Base-by-base conservation (phyloP, 2,329 filamentous ascomycete species). In the Cercospora zeae-maydis region DNA sequence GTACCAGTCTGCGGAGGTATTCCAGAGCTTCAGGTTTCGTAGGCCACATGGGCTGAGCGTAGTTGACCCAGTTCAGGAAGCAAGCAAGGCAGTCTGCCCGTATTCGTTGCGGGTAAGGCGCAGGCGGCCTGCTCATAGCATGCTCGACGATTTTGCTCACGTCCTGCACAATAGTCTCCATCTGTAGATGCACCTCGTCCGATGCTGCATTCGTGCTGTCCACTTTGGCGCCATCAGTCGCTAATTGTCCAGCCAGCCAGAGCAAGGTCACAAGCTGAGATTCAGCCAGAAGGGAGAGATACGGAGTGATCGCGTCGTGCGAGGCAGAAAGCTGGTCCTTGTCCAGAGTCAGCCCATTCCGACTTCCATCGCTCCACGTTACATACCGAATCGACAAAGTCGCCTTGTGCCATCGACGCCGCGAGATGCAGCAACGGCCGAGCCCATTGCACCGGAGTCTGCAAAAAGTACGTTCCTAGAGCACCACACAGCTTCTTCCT, bases 401-500 rank as follows among this genome's bases (percentile, higher is more conserved):
- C 59, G 21, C 69, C 71, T 39, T 69, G 65, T 36, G 68, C 68
- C 55, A 75, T 66, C 1, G 70, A 72, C 2, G 64, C 59, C 5
- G 70, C 70, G 9, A 74, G 60, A 53, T 74, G 71, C 47, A 69
- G 63, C 34, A 92, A 75, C 65, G 87, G 90, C 56, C 78, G 78
- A n/a, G 81, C 79, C 89, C 90, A 93, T 5, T 84, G 78, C 10
- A 82, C 78, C 10, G 89, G 85, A 65, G 90, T 89, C 62, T 88
- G 88, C 33, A 91, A 81, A 71, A 90, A 92, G 72, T 88, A 92
- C 19, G 88, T 88, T 14, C 89, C 88, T 6, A 93, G 78, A 6
- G 89, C 89, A n/a, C 89, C 88, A 67, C 88, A 90, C 24, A 93
- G 81, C 76, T 95, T 95, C 68, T 86, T 86, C 19, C 85, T 80